A percentile compares a stretch with the other conserved stretches of the same genome.
Conservation (phyloP, 306 rosid genomes). For the Echinosophora koreensis region DNA sequence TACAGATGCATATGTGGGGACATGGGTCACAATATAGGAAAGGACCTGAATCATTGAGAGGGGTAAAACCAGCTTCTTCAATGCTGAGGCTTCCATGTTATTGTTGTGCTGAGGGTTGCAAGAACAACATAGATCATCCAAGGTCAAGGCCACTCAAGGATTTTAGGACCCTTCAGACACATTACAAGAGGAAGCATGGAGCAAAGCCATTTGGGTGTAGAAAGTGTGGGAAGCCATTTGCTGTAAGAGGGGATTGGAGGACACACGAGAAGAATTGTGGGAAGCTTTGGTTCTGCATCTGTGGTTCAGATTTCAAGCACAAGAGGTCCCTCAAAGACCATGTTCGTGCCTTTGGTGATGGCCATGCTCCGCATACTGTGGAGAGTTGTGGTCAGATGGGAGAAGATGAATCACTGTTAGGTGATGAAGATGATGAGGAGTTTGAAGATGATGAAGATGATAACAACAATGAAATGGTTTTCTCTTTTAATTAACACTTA, state of each 20-base stretch:
- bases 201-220: slow-evolving; percentile 87
- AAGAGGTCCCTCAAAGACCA: slow-evolving; percentile 94
- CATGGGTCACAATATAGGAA: slow-evolving; percentile 93
- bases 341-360: slow-evolving; percentile 83
- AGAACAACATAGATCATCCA: slow-evolving; percentile 84
- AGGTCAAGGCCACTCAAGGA: slow-evolving; percentile 90
- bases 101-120: slow-evolving; percentile 95
- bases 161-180: slow-evolving; percentile 90
- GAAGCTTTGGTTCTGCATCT: slow-evolving; percentile 92
- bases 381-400: slow-evolving; percentile 58
- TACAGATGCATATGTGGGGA: slow-evolving; percentile 99
- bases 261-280: slow-evolving; percentile 99
- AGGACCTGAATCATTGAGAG: slow-evolving; percentile 89
- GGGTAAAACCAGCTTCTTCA: slow-evolving; percentile 79
- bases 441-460: slow-evolving; percentile 40
- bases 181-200: slow-evolving; percentile 94
- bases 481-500: slow-evolving; percentile 36
- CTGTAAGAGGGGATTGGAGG: slow-evolving; percentile 94
- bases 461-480: slow-evolving; percentile 34
- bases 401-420: slow-evolving; percentile 38
- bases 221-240: slow-evolving; percentile 86
- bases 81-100: slow-evolving; percentile 87
- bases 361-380: slow-evolving; percentile 76
- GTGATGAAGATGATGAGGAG: slow-evolving; percentile 52
- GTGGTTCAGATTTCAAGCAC: slow-evolving; percentile 96